phyloP scores from a whole-genome alignment of 208 protist species.

The Leishmania amazonensis region DNA sequence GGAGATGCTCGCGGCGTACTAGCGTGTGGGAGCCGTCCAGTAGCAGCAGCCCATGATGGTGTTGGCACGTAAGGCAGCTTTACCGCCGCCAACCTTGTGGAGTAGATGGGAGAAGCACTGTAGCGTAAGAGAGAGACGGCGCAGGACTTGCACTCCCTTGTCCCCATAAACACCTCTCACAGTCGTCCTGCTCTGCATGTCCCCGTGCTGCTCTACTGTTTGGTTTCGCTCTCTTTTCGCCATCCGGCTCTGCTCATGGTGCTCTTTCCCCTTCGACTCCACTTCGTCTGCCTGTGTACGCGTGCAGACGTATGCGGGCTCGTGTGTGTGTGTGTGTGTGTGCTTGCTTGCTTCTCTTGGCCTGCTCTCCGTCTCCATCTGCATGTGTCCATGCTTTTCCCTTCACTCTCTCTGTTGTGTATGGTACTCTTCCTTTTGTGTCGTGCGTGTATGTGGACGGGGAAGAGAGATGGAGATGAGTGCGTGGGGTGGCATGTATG shows the following conservation, averaged over 20 bases:
- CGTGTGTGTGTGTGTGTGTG: background rate
- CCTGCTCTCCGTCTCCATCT: too few relatives aligned
- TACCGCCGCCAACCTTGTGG: background rate
- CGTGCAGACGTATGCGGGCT: background rate
- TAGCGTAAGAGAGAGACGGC: background rate
- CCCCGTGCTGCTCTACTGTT: background rate
- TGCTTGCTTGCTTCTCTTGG: background rate
- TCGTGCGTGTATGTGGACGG: background rate
- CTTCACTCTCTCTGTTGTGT: too few relatives aligned
- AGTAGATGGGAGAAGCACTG: background rate
- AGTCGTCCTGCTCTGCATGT: background rate
- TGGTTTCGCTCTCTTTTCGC: conserved; percentile 2
- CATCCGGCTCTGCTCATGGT: background rate
- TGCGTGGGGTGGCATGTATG: background rate
- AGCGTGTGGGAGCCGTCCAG: background rate
- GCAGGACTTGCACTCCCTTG: background rate
- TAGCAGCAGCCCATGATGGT: background rate
- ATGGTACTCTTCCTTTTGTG: too few relatives aligned
- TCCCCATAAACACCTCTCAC: too few relatives aligned
- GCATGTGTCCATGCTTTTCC: too few relatives aligned
- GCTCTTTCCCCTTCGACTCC: background rate
- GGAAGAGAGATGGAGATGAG: background rate
- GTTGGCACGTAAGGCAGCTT: background rate
- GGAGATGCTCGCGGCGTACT: conserved; percentile 52
- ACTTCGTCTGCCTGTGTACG: background rate